Evolutionary conservation across 345 rosid genomes (phyloP), one percentile per base, ranked within the genome.

Genomic region (Tarenaya hassleriana): DNA sequence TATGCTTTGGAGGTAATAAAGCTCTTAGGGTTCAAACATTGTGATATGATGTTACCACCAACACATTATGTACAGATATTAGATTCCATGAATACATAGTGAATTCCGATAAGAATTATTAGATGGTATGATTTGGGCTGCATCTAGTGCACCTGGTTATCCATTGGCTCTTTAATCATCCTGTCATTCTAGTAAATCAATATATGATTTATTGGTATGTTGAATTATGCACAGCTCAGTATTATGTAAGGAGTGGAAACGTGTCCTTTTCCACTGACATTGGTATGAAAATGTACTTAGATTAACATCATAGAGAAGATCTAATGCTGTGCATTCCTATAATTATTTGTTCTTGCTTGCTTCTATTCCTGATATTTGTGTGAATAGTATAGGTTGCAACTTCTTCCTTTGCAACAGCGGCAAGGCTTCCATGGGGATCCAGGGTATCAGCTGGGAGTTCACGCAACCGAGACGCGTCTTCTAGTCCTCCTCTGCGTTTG

Each of bases 341-440:
- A 16, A 37, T 13, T 13, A 3, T 37, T 37, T 37, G 41, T 37
- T 53, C 45, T 42, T 0, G 9, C n/a, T n/a, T n/a, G 27, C 13
- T 19, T 16, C 19, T 55, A 21, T 37, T 0, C 43, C 47, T 35
- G n/a, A 41, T 33, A 47, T 21, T 57, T 47, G 14, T 33, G 52
- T 62, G 21, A 41, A 54, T 69, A 47, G 58, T 62, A 19, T 57
- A 83, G 88, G 78, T 71, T 1, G 75, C 80, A 32, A 84, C 88
- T n/a, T 87, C 94, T 60, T 79, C 79, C 13, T 52, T 87, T 17
- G 81, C 87, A 46, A 75, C 85, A 45, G 60, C 76, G 38, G 80
- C 83, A 12, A 75, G 90, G 66, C 50, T 77, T 64, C 94, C 86
- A 18, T 84, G 94, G 94, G 94, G 94, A 68, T 84, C 94, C 46